Base-by-base conservation (phyloP, 495 filamentous ascomycete genomes). In the Penicillium waksmanii region DNA sequence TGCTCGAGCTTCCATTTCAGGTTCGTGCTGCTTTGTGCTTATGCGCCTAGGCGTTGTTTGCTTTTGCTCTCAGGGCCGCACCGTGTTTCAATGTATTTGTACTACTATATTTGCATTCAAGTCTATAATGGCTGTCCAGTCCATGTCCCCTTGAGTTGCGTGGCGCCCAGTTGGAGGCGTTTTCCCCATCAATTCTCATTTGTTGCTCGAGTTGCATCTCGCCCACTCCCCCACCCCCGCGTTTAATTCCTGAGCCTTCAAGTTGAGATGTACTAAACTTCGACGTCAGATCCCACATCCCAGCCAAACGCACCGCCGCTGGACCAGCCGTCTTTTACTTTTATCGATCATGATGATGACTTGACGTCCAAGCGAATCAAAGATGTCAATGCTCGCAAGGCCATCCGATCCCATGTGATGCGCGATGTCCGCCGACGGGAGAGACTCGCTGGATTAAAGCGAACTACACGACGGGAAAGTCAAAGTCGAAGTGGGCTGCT, bases 361-460 rank as follows among this genome's bases (percentile, higher is more conserved):
- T 60, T 76, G 61, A 70, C 66, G 19, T 74, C 70, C 21, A 76
- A 76, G 55, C 42, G 72, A 23, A 74, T 76, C 56, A 74, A 70
- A 50, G 63, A 76, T 73, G 68, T 62, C 47, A 73, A 72, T 60
- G 70, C 73, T 35, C 67, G 73, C 56, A 74, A 73, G 53, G 65
- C 68, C 3, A 76, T 76, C 27, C 68, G 73, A 13, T 76, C 73
- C 17, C 73, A 76, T 66, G 73, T 76, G 7, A 76, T 76, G 73
- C 73, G 73, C 35, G 68, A 76, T 67, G 73, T 76, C 18, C 71
- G 73, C 48, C 70, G 68, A 21, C 73, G 73, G 9, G 73, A 76
- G 53, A 64, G 72, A 53, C 68, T 74, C 17, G 71, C 70, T 0
- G 73, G 73, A 3, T 50, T 68, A 18, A 76, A 74, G 49, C 62